These are phyloP conservation scores for Saccharomyces mikatae DNA, from an alignment of 805 yeast species.

Conservation along the genomic window DNA sequence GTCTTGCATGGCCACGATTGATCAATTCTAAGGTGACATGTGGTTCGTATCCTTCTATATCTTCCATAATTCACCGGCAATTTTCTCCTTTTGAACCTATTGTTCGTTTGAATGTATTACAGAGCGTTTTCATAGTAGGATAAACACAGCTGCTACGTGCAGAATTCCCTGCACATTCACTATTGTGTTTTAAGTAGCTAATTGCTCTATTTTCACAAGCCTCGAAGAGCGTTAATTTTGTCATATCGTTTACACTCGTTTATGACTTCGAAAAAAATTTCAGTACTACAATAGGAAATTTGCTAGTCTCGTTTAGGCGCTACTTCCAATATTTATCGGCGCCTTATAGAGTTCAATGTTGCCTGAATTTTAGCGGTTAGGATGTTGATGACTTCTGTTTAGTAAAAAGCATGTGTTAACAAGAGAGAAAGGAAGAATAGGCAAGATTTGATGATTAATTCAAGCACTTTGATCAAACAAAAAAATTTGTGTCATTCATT, in stretches of 20 bases:
- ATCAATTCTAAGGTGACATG: constrained; percentile 8
- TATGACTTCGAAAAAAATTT: background rate
- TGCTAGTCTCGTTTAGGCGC: background rate
- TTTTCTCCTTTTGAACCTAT: background rate
- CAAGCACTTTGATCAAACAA: too few relatives aligned
- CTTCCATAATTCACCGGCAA: background rate
- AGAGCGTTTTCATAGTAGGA: background rate
- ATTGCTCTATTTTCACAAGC: background rate
- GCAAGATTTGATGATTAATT: background rate
- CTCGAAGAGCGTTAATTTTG: background rate
- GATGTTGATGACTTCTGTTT: background rate
- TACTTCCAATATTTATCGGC: background rate
- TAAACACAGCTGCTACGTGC: background rate
- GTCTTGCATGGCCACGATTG: constrained; percentile 24
- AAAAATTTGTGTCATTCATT: background rate
- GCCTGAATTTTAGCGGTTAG: background rate
- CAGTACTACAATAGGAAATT: background rate
- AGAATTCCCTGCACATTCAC: background rate
- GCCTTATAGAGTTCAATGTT: background rate
- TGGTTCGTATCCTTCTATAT: constrained; percentile 4
- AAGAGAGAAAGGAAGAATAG: background rate
- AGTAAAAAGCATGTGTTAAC: too few relatives aligned
- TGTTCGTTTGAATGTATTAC: background rate
- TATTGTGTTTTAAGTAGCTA: background rate
- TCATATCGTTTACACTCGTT: background rate